A percentile compares a stretch with the other conserved stretches of the same genome.
phyloP scores from a whole-genome alignment of 1,284 basidiomycete genomes.

The Irpex rosettiformis region DNA sequence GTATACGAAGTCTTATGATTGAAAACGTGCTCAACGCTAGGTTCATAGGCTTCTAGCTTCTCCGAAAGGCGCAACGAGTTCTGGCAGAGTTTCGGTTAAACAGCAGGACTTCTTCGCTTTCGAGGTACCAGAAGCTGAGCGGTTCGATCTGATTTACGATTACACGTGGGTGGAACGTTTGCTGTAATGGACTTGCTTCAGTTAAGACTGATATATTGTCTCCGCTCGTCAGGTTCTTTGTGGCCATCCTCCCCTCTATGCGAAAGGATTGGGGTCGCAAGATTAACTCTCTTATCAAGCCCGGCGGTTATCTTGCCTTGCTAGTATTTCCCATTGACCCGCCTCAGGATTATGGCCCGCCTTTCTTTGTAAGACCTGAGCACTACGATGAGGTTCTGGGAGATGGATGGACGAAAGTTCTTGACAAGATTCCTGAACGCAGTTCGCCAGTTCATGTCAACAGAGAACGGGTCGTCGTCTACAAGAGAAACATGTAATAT shows the following conservation, averaged over 20 bases:
- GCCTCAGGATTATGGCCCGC: slow-evolving; percentile 50
- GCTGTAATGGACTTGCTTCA: neutral
- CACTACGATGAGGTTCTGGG: slow-evolving; percentile 56
- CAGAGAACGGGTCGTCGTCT: slow-evolving; percentile 49
- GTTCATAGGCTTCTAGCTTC: slow-evolving; percentile 2
- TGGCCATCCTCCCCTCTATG: slow-evolving; percentile 57
- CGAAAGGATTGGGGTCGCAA: slow-evolving; percentile 56
- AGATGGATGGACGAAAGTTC: slow-evolving; percentile 49
- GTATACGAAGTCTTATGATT: slow-evolving; percentile 14
- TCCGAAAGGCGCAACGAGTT: neutral
- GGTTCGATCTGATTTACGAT: slow-evolving; percentile 61
- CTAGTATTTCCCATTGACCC: slow-evolving; percentile 52
- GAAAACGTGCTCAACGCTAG: neutral
- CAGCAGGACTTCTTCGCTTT: slow-evolving; percentile 54
- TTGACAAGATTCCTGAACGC: slow-evolving; percentile 46
- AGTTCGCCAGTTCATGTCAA: slow-evolving; percentile 38
- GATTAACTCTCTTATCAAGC: slow-evolving; percentile 53
- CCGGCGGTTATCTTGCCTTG: slow-evolving; percentile 60
- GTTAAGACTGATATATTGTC: neutral
- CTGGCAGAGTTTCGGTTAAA: slow-evolving; percentile 34
- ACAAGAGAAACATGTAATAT: slow-evolving; percentile 33
- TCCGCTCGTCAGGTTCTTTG: slow-evolving; percentile 53
- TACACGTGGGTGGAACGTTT: slow-evolving; percentile 51
- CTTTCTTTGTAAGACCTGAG: slow-evolving; percentile 56
- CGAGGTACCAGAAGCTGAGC: slow-evolving; percentile 33